Conservation (phyloP, 805 yeast genomes). For the Zygoascus bituminiphila region DNA sequence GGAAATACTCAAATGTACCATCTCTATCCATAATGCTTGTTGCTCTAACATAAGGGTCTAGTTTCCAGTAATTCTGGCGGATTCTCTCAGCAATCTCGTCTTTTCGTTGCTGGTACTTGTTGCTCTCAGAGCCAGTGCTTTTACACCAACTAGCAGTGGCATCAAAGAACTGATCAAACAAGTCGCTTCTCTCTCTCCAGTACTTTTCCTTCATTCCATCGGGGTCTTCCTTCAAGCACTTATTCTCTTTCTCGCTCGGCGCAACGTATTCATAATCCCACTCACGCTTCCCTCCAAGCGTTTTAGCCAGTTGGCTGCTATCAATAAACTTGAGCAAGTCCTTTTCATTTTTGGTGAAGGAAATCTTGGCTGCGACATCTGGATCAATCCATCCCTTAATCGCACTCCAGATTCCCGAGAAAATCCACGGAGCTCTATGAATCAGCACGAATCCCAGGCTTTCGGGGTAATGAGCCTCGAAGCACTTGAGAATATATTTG, state of each 20-base stretch:
- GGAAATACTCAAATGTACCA: constrained; percentile 45
- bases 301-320: constrained; percentile 51
- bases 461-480: constrained; percentile 97
- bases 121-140: constrained; percentile 43
- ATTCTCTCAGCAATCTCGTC: constrained; percentile 43
- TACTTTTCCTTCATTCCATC: constrained; percentile 40
- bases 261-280: constrained; percentile 50
- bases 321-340: constrained; percentile 63
- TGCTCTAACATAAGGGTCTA: constrained; percentile 79
- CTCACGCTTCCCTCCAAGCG: constrained; percentile 65
- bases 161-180: constrained; percentile 47
- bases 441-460: constrained; percentile 75
- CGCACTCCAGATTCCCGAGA: constrained; percentile 88
- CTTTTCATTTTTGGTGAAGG: constrained; percentile 61
- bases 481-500: constrained; percentile 77
- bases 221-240: constrained; percentile 30
- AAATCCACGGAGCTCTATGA: constrained; percentile 96
- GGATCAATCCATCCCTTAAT: constrained; percentile 94
- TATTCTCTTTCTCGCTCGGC: constrained; percentile 57
- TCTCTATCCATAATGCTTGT: constrained; percentile 72
- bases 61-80: constrained; percentile 51
- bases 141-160: constrained; percentile 70
- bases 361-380: constrained; percentile 85
- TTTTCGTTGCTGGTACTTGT: constrained; percentile 36
- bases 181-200: constrained; percentile 43